Conservation (phyloP, 176 grass and related monocot species). For the Phyllostachys edulis region DNA sequence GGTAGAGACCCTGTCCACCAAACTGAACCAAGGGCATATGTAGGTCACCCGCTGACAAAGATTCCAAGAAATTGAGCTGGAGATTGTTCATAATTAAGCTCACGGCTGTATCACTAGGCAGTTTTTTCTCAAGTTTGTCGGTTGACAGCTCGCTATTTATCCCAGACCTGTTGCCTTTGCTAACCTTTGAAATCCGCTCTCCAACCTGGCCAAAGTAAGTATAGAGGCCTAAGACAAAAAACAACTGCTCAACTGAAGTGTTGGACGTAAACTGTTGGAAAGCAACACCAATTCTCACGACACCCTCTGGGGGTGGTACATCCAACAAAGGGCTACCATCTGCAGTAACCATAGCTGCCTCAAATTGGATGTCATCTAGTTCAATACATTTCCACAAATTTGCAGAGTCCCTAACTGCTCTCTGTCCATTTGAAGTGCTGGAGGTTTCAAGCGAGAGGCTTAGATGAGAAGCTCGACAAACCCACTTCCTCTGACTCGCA, state of each 20-base stretch:
- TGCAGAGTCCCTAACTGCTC: slow-evolving; percentile 34
- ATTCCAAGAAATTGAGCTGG: slow-evolving; percentile 91
- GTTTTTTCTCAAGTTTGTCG: slow-evolving; percentile 63
- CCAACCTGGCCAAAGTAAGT: slow-evolving; percentile 87
- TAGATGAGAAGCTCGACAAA: slow-evolving; percentile 60
- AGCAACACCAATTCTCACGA: slow-evolving; percentile 89
- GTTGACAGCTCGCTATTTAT: slow-evolving; percentile 27
- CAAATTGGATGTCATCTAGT: slow-evolving; percentile 72
- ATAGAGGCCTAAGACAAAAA: slow-evolving; percentile 96
- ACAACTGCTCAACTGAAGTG: slow-evolving; percentile 89
- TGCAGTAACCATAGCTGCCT: slow-evolving; percentile 93
- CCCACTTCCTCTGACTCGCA: slow-evolving; percentile 90
- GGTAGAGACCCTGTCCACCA: slow-evolving; percentile 69
- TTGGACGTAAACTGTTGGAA: slow-evolving; percentile 77
- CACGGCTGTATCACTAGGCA: slow-evolving; percentile 94
- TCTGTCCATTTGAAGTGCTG: slow-evolving; percentile 44
- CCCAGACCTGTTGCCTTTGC: slow-evolving; percentile 55
- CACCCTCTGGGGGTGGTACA: slow-evolving; percentile 90
- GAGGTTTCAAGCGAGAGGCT: slow-evolving; percentile 88
- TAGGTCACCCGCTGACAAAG: slow-evolving; percentile 42
- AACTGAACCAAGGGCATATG: slow-evolving; percentile 80
- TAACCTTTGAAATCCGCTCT: slow-evolving; percentile 80
- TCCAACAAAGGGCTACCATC: slow-evolving; percentile 85
- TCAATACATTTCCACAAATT: slow-evolving; percentile 92
- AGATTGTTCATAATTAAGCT: slow-evolving; percentile 71